A percentile compares a stretch with the other conserved stretches of the same genome.
Conservation (phyloP, 2,329 filamentous ascomycete species). For the Aspergillus carbonarius region DNA sequence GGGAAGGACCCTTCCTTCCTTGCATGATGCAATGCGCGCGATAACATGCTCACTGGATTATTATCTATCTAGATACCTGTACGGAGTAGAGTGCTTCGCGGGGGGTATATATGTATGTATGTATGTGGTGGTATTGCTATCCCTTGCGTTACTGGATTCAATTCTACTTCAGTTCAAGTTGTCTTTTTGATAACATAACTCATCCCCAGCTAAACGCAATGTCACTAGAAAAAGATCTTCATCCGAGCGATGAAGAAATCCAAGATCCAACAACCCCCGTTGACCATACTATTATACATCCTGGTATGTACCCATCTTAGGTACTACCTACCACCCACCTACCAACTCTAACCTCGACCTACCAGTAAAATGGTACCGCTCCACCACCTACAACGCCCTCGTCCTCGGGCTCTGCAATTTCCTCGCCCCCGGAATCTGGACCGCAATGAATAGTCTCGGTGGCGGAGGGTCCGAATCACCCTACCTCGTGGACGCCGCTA, state of each 20-base stretch:
- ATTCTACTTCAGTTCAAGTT: too few relatives aligned
- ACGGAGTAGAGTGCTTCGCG: too few relatives aligned
- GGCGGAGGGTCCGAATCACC: constrained; percentile 66
- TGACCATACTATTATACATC: background rate
- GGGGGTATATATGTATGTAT: too few relatives aligned
- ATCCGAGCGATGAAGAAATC: constrained; percentile 15
- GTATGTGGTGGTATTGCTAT: too few relatives aligned
- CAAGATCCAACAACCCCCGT: background rate
- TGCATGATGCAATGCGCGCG: background rate
- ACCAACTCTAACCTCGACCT: background rate
- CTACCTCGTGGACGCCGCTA: constrained; percentile 67
- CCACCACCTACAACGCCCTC: constrained; percentile 70
- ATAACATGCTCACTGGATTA: too few relatives aligned
- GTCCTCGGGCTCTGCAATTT: constrained; percentile 71
- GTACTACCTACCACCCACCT: background rate
- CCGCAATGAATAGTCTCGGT: constrained; percentile 70
- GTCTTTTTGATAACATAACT: too few relatives aligned
- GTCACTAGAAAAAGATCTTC: too few relatives aligned
- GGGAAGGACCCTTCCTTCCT: background rate
- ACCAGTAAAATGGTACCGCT: constrained; percentile 66
- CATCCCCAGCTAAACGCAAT: too few relatives aligned
- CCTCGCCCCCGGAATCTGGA: constrained; percentile 69
- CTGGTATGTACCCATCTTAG: too few relatives aligned
- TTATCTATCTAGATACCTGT: too few relatives aligned
- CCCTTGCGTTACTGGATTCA: too few relatives aligned